Base-by-base conservation (phyloP, 768 basidiomycete genomes). In the Lentinula lateritia region DNA sequence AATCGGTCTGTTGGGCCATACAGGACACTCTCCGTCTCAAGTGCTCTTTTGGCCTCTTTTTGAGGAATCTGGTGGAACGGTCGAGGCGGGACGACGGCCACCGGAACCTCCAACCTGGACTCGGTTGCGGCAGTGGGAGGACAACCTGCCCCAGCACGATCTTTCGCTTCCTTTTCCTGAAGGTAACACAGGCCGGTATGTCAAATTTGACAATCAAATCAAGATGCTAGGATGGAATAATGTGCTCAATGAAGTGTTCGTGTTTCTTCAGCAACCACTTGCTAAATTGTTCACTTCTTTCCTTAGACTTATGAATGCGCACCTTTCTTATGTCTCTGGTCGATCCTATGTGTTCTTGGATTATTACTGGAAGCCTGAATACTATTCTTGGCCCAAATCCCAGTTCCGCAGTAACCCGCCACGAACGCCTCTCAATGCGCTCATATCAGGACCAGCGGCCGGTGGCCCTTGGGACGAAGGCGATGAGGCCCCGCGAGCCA, bases 331-430 rank as follows among this genome's bases (percentile, higher is more conserved):
- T 64, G 71, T 71, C 38, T 78, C 82, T 0, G 75, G 77, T 15
- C 76, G 83, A 15, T 72, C 80, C 10, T 83, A 83, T 54, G 83
- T 83, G 0, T 83, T 81, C 67, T 69, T 74, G 53, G 76, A 78
- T 42, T 81, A 78, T 61, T 50, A 72, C 13, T 81, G 79, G 78
- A 73, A 75, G 28, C 66, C 68, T 8, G 71, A 73, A 2, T 75
- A 79, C 63, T 83, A 79, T 63, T 75, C 77, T 1, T 81, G 80
- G 76, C 75, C 63, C 18, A 9, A 36, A 28, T 10, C 13, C 39
- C 64, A 65, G 16, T 56, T 59, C 42, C 45, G 46, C 34, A 36
- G 12, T 10, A 32, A 39, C 20, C 58, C 58, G 6, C 74, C 77
- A 1, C 72, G 65, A n/a, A 79, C 77, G 1, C 80, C 79, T 0